Evolutionary conservation across 371 early-diverging fungal genomes (phyloP).

Genomic region (Lichtheimia ornata): DNA sequence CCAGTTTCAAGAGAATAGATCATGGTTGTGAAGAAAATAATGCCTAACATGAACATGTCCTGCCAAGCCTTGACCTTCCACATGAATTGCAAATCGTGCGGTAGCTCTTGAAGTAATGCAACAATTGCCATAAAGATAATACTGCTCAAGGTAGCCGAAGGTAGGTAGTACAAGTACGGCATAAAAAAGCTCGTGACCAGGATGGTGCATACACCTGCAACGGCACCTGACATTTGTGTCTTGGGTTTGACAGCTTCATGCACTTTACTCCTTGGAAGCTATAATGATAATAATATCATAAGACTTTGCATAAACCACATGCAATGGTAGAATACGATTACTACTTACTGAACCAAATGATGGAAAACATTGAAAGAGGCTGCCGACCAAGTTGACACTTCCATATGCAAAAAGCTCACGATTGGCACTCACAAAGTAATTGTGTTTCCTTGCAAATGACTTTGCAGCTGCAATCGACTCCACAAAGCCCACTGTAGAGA

Average conservation of each 20-base stretch:
- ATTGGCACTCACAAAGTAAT: constrained; percentile 86
- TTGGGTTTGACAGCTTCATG: constrained; percentile 82
- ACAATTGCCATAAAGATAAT: constrained; percentile 83
- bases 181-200: constrained; percentile 68
- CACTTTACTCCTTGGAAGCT: constrained; percentile 78
- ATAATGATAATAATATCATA: neutral
- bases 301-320: no score
- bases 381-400: constrained; percentile 74
- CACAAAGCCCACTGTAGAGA: constrained; percentile 89
- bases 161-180: constrained; percentile 80
- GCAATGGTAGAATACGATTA: no score
- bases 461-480: constrained; percentile 87
- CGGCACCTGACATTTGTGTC: constrained; percentile 82
- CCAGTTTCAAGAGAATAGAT: constrained; percentile 84
- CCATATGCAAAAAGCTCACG: constrained; percentile 93
- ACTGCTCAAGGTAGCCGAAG: constrained; percentile 75
- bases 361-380: constrained; percentile 77
- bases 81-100: constrained; percentile 78
- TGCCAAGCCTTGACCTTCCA: constrained; percentile 77
- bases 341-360: constrained; percentile 76
- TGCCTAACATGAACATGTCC: constrained; percentile 73
- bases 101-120: constrained; percentile 74
- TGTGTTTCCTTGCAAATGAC: constrained; percentile 80
- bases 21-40: constrained; percentile 79
- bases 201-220: constrained; percentile 68